Percentiles rank a stretch among this genome's conserved stretches.
Evolutionary conservation across 75 land plant species (phyloP).

Genomic region (Adiantum capillusveneris): DNA sequence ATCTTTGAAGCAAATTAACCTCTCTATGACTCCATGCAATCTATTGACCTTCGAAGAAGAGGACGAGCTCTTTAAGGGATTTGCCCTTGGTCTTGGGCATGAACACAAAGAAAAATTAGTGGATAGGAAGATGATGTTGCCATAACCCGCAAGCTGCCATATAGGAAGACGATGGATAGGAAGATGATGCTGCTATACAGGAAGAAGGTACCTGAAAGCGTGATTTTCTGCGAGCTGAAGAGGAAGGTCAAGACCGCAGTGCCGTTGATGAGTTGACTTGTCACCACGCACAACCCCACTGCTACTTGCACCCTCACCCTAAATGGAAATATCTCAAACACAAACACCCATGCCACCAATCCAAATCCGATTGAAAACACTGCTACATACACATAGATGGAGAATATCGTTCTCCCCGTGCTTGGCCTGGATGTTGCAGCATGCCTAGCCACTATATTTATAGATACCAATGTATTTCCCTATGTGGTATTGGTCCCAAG

Average conservation of each 20-base stretch:
- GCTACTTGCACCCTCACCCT: constrained; percentile 69
- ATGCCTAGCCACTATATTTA: background rate
- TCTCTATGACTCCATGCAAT: no score
- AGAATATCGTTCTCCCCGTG: constrained; percentile 43
- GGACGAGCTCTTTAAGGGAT: constrained; percentile 65
- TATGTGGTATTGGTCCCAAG: constrained; percentile 11
- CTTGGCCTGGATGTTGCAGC: constrained; percentile 6
- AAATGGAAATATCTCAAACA: constrained; percentile 67
- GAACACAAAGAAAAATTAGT: constrained; percentile 42
- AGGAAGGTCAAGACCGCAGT: constrained; percentile 55
- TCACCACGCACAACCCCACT: constrained; percentile 47
- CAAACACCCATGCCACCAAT: constrained; percentile 69
- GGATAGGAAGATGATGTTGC: no score
- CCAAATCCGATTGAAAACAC: constrained; percentile 87
- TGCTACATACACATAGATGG: constrained; percentile 52
- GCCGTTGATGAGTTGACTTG: constrained; percentile 56
- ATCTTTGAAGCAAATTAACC: no score
- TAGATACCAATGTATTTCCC: constrained; percentile 10
- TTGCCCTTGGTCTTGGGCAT: constrained; percentile 80
- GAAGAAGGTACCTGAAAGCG: constrained; percentile 67
- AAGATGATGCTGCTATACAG: constrained; percentile 42
- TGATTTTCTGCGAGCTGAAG: constrained; percentile 46
- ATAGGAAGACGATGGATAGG: constrained; percentile 43
- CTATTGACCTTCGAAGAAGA: constrained; percentile 32
- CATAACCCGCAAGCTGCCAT: no score